phyloP scores from a whole-genome alignment of 1,139 yeast genomes.

The Scheffersomyces segobiensis region DNA sequence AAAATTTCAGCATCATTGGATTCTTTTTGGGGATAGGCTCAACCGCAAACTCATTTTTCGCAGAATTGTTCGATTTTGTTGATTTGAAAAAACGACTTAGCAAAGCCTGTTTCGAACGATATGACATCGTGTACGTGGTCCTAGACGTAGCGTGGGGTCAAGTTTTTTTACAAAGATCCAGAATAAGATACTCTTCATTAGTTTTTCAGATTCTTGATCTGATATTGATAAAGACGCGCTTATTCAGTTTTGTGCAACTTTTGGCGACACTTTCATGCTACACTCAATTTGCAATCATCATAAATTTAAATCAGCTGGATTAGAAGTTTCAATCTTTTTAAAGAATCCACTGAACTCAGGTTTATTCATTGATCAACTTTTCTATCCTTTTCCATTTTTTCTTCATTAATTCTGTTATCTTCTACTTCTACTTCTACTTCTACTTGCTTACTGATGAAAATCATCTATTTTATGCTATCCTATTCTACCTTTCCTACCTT shows the following conservation, averaged over 20 bases:
- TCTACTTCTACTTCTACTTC: background rate
- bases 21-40: constrained; percentile 5
- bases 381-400: too few relatives aligned
- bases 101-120: constrained; percentile 20
- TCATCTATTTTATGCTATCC: background rate
- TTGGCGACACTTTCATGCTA: background rate
- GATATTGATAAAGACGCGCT: background rate
- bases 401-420: background rate
- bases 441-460: background rate
- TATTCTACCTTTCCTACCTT: constrained; percentile 14
- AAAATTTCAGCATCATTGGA: background rate
- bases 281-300: background rate
- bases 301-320: too few relatives aligned
- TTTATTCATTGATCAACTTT: background rate
- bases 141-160: background rate
- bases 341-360: too few relatives aligned
- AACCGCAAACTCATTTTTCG: background rate
- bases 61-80: background rate
- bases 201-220: background rate
- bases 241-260: background rate
- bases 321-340: too few relatives aligned
- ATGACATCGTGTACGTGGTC: background rate
- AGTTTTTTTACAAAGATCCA: background rate
- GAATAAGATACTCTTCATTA: background rate
- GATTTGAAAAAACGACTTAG: constrained; percentile 28